Conservation (phyloP, 495 filamentous ascomycete genomes). For the Aspergillus leporis region DNA sequence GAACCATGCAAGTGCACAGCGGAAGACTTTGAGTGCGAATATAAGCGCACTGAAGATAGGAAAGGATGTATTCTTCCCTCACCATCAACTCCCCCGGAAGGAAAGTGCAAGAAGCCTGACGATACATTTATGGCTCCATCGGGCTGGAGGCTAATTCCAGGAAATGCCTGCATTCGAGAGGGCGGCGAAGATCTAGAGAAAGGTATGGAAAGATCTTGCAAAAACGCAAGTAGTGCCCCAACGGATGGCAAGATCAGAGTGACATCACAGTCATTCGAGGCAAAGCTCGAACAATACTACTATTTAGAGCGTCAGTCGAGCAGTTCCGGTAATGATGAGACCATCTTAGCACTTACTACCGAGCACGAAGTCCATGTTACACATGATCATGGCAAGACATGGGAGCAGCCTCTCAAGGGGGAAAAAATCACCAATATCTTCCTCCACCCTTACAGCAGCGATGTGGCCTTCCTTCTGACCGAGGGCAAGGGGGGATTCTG, state of each 20-base stretch:
- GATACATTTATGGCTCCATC: conserved; percentile 80
- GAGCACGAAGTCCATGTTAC: conserved; percentile 66
- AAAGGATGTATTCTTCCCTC: conserved; percentile 65
- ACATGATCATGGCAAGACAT: conserved; percentile 83
- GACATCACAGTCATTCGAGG: conserved; percentile 57
- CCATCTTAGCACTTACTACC: conserved; percentile 75
- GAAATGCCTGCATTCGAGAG: conserved; percentile 75
- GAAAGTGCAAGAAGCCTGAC: conserved; percentile 62
- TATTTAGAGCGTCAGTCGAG: conserved; percentile 81
- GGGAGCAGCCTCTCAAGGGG: conserved; percentile 63
- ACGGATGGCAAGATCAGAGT: conserved; percentile 62
- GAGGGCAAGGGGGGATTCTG: conserved; percentile 66
- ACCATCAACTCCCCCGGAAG: conserved; percentile 50
- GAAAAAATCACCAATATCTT: conserved; percentile 67
- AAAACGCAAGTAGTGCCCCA: conserved; percentile 44
- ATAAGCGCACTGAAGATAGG: conserved; percentile 66
- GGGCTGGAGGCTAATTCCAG: conserved; percentile 89
- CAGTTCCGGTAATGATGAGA: conserved; percentile 69
- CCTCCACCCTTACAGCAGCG: conserved; percentile 75
- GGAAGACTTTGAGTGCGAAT: conserved; percentile 92
- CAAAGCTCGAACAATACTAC: conserved; percentile 57
- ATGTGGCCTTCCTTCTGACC: conserved; percentile 84
- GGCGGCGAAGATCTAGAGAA: conserved; percentile 47
- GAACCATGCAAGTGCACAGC: conserved; percentile 77
- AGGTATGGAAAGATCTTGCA: conserved; percentile 51